Percentiles rank a stretch among this genome's conserved stretches.
phyloP scores from a whole-genome alignment of 768 basidiomycete species.

The Kwoniella botswanensis region DNA sequence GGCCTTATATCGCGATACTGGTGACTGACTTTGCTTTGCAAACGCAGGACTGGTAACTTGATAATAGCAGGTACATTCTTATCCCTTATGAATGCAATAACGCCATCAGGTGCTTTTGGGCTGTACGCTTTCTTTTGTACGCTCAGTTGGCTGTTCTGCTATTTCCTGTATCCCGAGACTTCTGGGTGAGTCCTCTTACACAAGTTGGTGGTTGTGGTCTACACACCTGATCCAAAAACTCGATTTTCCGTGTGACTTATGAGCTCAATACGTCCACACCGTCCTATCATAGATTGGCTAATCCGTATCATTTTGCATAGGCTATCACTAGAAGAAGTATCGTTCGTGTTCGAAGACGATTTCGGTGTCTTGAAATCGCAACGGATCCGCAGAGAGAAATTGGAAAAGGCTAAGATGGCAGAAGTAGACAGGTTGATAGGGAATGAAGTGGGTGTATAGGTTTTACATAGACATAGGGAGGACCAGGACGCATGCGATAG shows the following conservation, averaged over 20 bases:
- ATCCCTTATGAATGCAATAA: slow-evolving; percentile 74
- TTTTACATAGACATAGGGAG: no score
- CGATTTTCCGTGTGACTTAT: not conserved
- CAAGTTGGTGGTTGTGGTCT: not conserved
- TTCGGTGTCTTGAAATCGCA: slow-evolving; percentile 66
- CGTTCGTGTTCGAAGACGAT: slow-evolving; percentile 65
- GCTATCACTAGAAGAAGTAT: slow-evolving; percentile 49
- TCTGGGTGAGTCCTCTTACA: slow-evolving; percentile 61
- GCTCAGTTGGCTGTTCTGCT: slow-evolving; percentile 71
- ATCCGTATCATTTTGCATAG: slow-evolving; percentile 16
- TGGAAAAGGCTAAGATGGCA: slow-evolving; percentile 1
- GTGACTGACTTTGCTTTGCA: not conserved
- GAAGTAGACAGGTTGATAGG: slow-evolving; percentile 9
- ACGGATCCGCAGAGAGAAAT: slow-evolving; percentile 11
- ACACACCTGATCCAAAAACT: not conserved
- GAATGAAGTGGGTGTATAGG: not conserved
- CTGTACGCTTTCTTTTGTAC: slow-evolving; percentile 77
- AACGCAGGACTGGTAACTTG: slow-evolving; percentile 65
- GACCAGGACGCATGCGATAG: no score
- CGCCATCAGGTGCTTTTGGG: slow-evolving; percentile 75
- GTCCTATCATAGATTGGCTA: no score
- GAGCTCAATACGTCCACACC: no score
- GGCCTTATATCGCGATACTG: not conserved
- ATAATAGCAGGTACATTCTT: slow-evolving; percentile 80
- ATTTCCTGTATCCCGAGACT: slow-evolving; percentile 78